Evolutionary conservation across 208 protist genomes (phyloP).

Genomic region (Trypanosoma avium): DNA sequence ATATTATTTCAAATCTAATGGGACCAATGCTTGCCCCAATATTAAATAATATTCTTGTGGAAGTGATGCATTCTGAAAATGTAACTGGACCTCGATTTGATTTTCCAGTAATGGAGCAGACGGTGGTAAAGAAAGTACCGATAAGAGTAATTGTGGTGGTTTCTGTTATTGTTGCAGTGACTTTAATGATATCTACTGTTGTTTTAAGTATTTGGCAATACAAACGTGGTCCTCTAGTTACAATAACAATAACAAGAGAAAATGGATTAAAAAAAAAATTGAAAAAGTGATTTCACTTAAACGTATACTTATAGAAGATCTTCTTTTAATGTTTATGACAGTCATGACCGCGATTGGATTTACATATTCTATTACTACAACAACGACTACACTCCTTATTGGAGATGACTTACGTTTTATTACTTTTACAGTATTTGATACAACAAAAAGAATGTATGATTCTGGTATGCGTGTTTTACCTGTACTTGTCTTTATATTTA

Average conservation of each 20-base stretch:
- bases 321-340: conserved; percentile 29
- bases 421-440: conserved; percentile 81
- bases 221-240: not conserved
- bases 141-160: too few species aligned
- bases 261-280: too few species aligned
- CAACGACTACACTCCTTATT: conserved; percentile 16
- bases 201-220: not conserved
- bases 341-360: conserved; percentile 30
- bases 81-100: too few species aligned
- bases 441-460: conserved; percentile 84
- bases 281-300: conserved; percentile 10
- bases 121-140: too few species aligned
- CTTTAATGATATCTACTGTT: too few species aligned
- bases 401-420: conserved; percentile 56
- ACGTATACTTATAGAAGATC: conserved; percentile 49
- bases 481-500: conserved; percentile 90
- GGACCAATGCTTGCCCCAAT: not conserved
- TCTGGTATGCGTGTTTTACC: conserved; percentile 79
- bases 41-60: conserved; percentile 4
- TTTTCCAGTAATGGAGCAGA: too few species aligned
- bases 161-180: too few species aligned
- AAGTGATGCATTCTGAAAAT: not conserved
- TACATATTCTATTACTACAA: conserved; percentile 25
- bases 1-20: not conserved
- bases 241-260: too few species aligned